These are phyloP conservation scores for Ustilago bromivora DNA, from an alignment of 1,284 basidiomycete genomes.

Conservation along the genomic window DNA sequence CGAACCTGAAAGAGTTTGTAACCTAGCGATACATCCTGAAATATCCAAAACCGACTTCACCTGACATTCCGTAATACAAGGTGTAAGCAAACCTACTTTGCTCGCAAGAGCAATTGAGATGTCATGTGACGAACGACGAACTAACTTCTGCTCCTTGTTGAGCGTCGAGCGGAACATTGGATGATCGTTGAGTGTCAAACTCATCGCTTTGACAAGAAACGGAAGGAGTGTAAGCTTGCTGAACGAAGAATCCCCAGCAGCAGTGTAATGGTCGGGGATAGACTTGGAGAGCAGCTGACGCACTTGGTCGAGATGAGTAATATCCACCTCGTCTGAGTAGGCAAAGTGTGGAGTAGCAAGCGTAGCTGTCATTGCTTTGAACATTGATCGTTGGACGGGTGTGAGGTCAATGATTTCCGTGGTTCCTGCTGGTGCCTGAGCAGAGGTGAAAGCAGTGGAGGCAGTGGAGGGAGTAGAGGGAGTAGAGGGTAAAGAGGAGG, in stretches of 20 bases:
- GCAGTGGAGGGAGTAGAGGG: neutral
- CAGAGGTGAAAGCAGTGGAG: neutral
- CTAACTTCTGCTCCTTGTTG: conserved; percentile 30
- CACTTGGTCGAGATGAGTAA: conserved; percentile 81
- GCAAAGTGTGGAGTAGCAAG: conserved; percentile 80
- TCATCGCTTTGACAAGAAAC: conserved; percentile 85
- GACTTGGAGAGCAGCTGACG: conserved; percentile 78
- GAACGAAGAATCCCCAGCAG: conserved; percentile 28
- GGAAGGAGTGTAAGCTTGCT: conserved; percentile 83
- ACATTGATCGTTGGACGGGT: conserved; percentile 68
- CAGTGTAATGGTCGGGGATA: conserved; percentile 73
- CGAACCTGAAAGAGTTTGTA: conserved; percentile 42
- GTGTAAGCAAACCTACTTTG: conserved; percentile 84
- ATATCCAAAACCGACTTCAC: conserved; percentile 77
- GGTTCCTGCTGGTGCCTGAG: neutral
- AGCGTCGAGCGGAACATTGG: conserved; percentile 76
- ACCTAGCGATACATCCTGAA: conserved; percentile 38
- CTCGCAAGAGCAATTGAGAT: conserved; percentile 80
- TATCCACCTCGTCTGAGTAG: conserved; percentile 78
- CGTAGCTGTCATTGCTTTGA: conserved; percentile 66
- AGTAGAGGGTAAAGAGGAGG: neutral
- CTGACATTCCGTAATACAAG: conserved; percentile 79
- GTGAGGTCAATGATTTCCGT: conserved; percentile 52
- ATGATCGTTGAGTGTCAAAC: conserved; percentile 83
- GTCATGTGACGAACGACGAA: conserved; percentile 50